These are phyloP conservation scores for Adansonia madagascariensis DNA, from an alignment of 441 rosid species.

Conservation along the genomic window DNA sequence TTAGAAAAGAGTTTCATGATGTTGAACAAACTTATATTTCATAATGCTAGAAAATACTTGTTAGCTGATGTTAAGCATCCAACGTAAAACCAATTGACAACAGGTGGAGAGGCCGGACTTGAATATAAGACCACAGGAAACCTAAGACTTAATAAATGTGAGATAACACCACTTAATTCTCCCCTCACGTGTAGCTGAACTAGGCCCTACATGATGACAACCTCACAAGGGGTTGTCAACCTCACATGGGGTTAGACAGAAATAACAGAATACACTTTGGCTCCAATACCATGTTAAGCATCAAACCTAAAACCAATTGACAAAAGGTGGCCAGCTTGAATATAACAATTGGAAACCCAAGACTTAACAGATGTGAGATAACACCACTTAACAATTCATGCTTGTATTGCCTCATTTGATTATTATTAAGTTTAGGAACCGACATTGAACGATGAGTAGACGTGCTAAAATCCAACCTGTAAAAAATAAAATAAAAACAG, in stretches of 20 bases:
- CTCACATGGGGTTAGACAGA: neutral
- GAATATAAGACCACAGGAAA: neutral
- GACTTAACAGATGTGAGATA: slow-evolving; percentile 3
- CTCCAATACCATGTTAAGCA: neutral
- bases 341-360: neutral
- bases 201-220: neutral
- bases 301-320: slow-evolving; percentile 18
- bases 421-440: slow-evolving; percentile 7
- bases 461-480: neutral
- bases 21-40: neutral
- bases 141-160: neutral
- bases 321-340: neutral
- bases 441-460: neutral
- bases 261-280: neutral
- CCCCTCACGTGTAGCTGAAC: slow-evolving; percentile 12
- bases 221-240: slow-evolving; percentile 1
- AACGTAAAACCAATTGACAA: too few relatives aligned
- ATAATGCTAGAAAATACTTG: slow-evolving; percentile 11
- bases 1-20: neutral
- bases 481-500: neutral
- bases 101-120: too few relatives aligned
- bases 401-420: neutral
- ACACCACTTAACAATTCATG: neutral
- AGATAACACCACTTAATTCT: neutral
- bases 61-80: neutral